A percentile compares a stretch with the other conserved stretches of the same genome.
Conservation (phyloP, 257 asterid species). For the Solanum piurae region DNA sequence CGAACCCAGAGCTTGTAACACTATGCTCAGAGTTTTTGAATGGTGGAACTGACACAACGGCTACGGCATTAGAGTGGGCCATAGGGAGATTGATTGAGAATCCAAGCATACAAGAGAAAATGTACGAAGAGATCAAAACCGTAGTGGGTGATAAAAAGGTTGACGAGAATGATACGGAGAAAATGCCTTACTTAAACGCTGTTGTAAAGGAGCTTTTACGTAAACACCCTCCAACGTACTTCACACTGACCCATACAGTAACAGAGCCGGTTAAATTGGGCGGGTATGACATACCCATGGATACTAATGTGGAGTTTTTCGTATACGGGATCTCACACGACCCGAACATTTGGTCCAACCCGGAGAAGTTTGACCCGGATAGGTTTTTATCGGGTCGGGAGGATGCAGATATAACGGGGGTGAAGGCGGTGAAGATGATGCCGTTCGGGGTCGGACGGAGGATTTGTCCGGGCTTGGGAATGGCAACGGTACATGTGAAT, state of each 20-base stretch:
- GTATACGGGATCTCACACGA: slow-evolving; percentile 59
- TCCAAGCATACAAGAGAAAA: slow-evolving; percentile 42
- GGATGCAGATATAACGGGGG: slow-evolving; percentile 81
- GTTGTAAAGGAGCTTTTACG: slow-evolving; percentile 67
- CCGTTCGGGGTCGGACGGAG: slow-evolving; percentile 88
- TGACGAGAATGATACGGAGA: slow-evolving; percentile 63
- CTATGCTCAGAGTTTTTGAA: slow-evolving; percentile 73
- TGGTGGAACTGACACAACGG: slow-evolving; percentile 96
- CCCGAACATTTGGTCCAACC: slow-evolving; percentile 66
- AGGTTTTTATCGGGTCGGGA: slow-evolving; percentile 53
- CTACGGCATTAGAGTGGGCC: slow-evolving; percentile 85
- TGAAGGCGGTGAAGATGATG: slow-evolving; percentile 58
- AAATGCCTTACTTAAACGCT: slow-evolving; percentile 73
- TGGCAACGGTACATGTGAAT: slow-evolving; percentile 70
- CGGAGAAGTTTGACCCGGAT: slow-evolving; percentile 74
- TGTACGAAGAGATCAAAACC: slow-evolving; percentile 49
- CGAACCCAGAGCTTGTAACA: slow-evolving; percentile 56
- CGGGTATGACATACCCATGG: slow-evolving; percentile 73
- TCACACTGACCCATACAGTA: slow-evolving; percentile 59
- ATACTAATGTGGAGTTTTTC: slow-evolving; percentile 51
- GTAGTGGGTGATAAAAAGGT: slow-evolving; percentile 46
- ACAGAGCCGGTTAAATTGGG: slow-evolving; percentile 59
- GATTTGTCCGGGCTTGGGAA: slow-evolving; percentile 83
- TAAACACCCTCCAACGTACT: slow-evolving; percentile 84
- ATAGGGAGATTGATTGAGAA: slow-evolving; percentile 63